Percentiles rank a stretch among this genome's conserved stretches.
These are phyloP conservation scores for Exophiala phaeomuriformis DNA, from an alignment of 2,329 filamentous ascomycete species.

Conservation along the genomic window DNA sequence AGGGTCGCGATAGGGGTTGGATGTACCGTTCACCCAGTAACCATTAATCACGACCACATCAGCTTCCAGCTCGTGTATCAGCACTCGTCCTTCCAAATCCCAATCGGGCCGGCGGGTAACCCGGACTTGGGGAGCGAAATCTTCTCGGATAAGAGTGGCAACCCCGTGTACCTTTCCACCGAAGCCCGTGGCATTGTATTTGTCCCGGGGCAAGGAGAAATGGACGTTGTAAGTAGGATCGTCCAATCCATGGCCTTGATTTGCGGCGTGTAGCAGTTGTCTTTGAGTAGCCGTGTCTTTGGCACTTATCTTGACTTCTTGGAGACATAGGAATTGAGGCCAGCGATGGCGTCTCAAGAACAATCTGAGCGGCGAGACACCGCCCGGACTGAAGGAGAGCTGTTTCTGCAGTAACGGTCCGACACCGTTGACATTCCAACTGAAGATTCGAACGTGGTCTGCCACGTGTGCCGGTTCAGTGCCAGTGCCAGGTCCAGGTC, in stretches of 20 bases:
- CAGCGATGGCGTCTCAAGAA: conserved; percentile 42
- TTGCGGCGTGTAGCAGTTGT: conserved; percentile 36
- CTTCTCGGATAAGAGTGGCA: conserved; percentile 42
- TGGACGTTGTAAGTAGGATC: conserved; percentile 38
- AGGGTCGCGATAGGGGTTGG: conserved; percentile 32
- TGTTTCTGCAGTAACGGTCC: conserved; percentile 36
- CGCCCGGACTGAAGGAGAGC: conserved; percentile 32
- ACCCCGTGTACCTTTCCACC: conserved; percentile 49
- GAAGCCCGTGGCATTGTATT: conserved; percentile 45
- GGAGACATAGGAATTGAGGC: conserved; percentile 42
- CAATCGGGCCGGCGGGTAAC: conserved; percentile 40
- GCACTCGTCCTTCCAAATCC: conserved; percentile 48
- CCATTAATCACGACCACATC: conserved; percentile 41
- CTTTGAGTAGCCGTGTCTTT: conserved; percentile 36
- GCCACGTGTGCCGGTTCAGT: conserved; percentile 4
- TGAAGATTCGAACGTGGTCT: conserved; percentile 31
- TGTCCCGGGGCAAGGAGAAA: conserved; percentile 45
- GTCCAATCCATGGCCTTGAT: conserved; percentile 18
- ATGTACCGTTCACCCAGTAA: conserved; percentile 49
- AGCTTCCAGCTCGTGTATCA: conserved; percentile 30
- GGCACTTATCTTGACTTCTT: conserved; percentile 45
- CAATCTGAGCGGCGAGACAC: conserved; percentile 30
- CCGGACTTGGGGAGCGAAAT: conserved; percentile 33
- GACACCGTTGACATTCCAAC: conserved; percentile 47
- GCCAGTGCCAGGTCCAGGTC: too few species aligned